Percentiles rank a stretch among this genome's conserved stretches.
These are phyloP conservation scores for Phytophthora sp. DNA, from an alignment of 352 stramenopile species.

Conservation along the genomic window DNA sequence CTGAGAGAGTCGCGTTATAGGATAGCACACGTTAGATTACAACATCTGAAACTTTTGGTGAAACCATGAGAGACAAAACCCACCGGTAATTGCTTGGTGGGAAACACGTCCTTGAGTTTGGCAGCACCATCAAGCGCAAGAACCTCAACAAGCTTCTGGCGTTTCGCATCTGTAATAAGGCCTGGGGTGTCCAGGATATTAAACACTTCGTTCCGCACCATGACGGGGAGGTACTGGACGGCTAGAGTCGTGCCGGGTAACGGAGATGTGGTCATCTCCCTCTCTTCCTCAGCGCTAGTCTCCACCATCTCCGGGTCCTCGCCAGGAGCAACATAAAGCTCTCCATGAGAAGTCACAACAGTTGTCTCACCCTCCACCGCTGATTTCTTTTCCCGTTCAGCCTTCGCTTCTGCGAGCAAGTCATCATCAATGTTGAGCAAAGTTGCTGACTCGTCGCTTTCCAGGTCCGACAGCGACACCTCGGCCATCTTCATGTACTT, in stretches of 20 bases:
- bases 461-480: slow-evolving; percentile 58
- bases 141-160: slow-evolving; percentile 82
- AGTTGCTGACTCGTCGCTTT: slow-evolving; percentile 45
- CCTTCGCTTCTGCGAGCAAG: slow-evolving; percentile 22
- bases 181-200: slow-evolving; percentile 85
- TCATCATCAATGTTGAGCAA: slow-evolving; percentile 70
- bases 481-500: slow-evolving; percentile 85
- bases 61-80: no score
- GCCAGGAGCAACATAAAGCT: slow-evolving; percentile 59
- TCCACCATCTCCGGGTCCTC: slow-evolving; percentile 76
- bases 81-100: slow-evolving; percentile 76
- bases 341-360: slow-evolving; percentile 30
- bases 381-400: slow-evolving; percentile 11
- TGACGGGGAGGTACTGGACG: slow-evolving; percentile 79
- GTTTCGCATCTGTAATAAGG: slow-evolving; percentile 77
- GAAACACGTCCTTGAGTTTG: slow-evolving; percentile 81
- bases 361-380: slow-evolving; percentile 7
- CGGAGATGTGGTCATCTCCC: slow-evolving; percentile 88
- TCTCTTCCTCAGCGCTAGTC: slow-evolving; percentile 64
- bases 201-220: slow-evolving; percentile 81
- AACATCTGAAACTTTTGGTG: no score
- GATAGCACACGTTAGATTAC: no score
- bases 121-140: slow-evolving; percentile 67
- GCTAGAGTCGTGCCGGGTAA: slow-evolving; percentile 92
- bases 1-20: slow-evolving; percentile 37